These are phyloP conservation scores for Glonium stellatum DNA, from an alignment of 495 filamentous ascomycete genomes.

Conservation along the genomic window DNA sequence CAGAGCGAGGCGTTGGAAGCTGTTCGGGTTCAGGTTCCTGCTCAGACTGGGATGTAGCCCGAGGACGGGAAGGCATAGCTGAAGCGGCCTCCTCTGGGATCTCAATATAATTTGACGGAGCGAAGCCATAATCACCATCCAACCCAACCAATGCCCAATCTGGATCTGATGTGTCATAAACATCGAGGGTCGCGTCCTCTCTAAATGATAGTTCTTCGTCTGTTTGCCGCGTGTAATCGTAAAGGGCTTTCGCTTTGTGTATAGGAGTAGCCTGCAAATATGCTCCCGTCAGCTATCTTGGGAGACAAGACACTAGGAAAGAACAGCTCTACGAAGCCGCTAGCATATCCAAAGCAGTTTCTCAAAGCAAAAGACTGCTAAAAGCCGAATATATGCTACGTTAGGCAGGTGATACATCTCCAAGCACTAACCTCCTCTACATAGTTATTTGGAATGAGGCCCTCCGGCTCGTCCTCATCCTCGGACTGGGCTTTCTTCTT, in stretches of 20 bases:
- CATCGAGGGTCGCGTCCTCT: slow-evolving; percentile 74
- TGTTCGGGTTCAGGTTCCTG: slow-evolving; percentile 24
- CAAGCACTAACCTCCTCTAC: slow-evolving; percentile 74
- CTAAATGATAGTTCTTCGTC: slow-evolving; percentile 96
- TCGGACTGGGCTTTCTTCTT: slow-evolving; percentile 92
- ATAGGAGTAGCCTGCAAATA: slow-evolving; percentile 44
- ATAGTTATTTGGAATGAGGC: slow-evolving; percentile 92
- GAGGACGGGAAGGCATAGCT: slow-evolving; percentile 32
- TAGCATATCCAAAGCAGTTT: neutral
- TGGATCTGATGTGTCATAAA: slow-evolving; percentile 86
- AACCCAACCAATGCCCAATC: slow-evolving; percentile 93
- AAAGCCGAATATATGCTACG: neutral
- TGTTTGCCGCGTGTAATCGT: slow-evolving; percentile 94
- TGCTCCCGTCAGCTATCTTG: slow-evolving; percentile 2
- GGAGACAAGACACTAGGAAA: neutral
- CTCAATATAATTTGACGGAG: slow-evolving; percentile 95
- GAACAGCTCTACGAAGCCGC: too few species aligned
- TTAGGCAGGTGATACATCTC: neutral
- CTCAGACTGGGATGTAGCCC: slow-evolving; percentile 18
- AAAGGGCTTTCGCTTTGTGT: slow-evolving; percentile 73
- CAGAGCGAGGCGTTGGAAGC: slow-evolving; percentile 31
- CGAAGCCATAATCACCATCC: slow-evolving; percentile 86
- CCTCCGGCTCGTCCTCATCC: slow-evolving; percentile 90
- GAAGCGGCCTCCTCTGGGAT: slow-evolving; percentile 40
- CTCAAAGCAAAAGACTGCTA: neutral